Evolutionary conservation across 2,329 filamentous ascomycete genomes (phyloP).

Genomic region (Hypomyces perniciosus): DNA sequence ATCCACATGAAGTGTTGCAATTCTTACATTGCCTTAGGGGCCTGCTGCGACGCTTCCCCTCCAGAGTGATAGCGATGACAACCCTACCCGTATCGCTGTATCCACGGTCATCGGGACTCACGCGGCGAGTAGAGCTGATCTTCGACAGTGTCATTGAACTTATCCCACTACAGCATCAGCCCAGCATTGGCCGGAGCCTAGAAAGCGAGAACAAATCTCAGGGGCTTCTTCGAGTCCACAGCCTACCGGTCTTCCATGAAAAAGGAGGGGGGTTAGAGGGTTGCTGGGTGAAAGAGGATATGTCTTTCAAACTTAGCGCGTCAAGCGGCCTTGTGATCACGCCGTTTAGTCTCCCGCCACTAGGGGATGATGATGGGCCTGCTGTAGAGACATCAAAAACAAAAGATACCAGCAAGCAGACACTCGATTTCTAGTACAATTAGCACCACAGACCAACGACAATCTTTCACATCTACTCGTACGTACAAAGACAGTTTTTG

Average conservation of each 20-base stretch:
- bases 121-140: conserved; percentile 80
- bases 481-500: background rate
- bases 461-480: background rate
- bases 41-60: conserved; percentile 62
- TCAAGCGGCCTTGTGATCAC: conserved; percentile 75
- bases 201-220: conserved; percentile 69
- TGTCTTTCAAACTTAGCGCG: conserved; percentile 84
- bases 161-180: conserved; percentile 57
- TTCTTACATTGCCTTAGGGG: conserved; percentile 76
- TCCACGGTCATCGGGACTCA: conserved; percentile 66
- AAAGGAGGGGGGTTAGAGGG: conserved; percentile 72
- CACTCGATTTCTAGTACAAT: conserved; percentile 61
- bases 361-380: conserved; percentile 60
- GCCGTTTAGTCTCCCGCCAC: conserved; percentile 82
- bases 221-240: conserved; percentile 77
- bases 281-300: conserved; percentile 69
- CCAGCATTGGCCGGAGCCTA: conserved; percentile 42
- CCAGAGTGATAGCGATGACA: conserved; percentile 63
- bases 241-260: conserved; percentile 78
- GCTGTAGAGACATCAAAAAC: conserved; percentile 33
- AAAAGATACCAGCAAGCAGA: conserved; percentile 57
- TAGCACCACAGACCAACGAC: background rate
- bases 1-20: conserved; percentile 67
- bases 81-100: conserved; percentile 77
- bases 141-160: conserved; percentile 84